Evolutionary conservation across 495 filamentous ascomycete species (phyloP), one percentile per base, ranked within the genome.

Genomic region (Xylaria grammica): DNA sequence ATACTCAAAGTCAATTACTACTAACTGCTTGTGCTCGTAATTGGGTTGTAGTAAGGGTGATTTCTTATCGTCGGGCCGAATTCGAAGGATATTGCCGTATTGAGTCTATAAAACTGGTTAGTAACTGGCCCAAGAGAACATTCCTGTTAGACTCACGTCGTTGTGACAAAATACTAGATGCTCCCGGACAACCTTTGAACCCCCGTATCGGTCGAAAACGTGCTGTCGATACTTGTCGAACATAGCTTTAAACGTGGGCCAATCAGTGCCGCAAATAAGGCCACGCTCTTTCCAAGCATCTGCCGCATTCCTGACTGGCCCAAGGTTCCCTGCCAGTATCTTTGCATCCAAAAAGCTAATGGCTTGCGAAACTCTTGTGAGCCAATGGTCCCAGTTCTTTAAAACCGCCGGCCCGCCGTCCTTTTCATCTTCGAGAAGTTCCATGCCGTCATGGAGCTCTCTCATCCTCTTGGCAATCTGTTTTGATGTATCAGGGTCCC

Each of bases 1-100:
- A 72, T 99, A 99, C 74, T 99, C 95, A 69, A 99, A 99, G 77
- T 99, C 95, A 70, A 99, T 99, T 58, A 99, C 95, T 2, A 97
- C 82, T 4, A 99, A 86, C 72, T 94, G 94, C 75, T 93, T 97
- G 78, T 99, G 95, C 67, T 94, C 87, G 72, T 97, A 96, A 42
- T 89, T 86, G 0, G 95, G 96, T 34, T 91, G 84, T 8, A 97
- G 87, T 22, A 98, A 84, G 1, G 96, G 96, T 0, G 94, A 97
- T 60, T 81, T 82, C 67, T 96, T 86, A 46, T 90, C 89, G 53
- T 85, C 84, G 4, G 96, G 93, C 50, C 90, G 85, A 68, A 97
- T 81, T n/a, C 95, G 90, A 29, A 99, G 87, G 53, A 99, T 91
- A 71, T 99, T 99, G 58, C 95, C 95, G 72, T 98, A 98, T 88